These are phyloP conservation scores for Rhododendron mucronatum DNA, from an alignment of 148 eudicot species.

Conservation along the genomic window DNA sequence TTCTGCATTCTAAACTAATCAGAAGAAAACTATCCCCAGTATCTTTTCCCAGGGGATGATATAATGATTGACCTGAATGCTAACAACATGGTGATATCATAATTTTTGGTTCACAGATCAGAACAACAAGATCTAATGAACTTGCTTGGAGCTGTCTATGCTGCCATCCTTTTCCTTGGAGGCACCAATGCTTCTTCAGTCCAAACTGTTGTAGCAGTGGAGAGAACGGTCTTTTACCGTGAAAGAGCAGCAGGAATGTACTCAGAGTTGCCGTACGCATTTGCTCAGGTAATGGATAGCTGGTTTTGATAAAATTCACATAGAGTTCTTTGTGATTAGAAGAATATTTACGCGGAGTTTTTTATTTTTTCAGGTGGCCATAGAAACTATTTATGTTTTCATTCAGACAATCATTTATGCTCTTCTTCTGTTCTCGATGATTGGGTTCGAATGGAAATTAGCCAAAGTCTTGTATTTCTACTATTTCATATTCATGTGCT, in stretches of 20 bases:
- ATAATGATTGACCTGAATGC: neutral
- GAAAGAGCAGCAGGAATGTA: conserved; percentile 57
- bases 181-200: conserved; percentile 39
- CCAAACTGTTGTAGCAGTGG: conserved; percentile 40
- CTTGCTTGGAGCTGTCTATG: conserved; percentile 41
- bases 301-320: neutral
- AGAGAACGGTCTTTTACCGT: conserved; percentile 49
- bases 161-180: conserved; percentile 41
- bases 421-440: conserved; percentile 36
- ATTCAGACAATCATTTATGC: conserved; percentile 38
- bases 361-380: conserved; percentile 14
- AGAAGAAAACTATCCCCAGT: neutral
- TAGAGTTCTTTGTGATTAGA: neutral
- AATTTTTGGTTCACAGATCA: conserved; percentile 17
- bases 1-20: neutral
- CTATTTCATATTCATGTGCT: conserved; percentile 38
- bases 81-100: neutral
- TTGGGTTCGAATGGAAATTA: conserved; percentile 30
- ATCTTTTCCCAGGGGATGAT: neutral
- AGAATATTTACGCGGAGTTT: neutral
- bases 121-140: conserved; percentile 40
- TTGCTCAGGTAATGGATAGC: conserved; percentile 32
- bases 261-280: conserved; percentile 49
- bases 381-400: conserved; percentile 31
- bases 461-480: conserved; percentile 36